Conservation (phyloP, 345 rosid species). For the Triadica sebifera region DNA sequence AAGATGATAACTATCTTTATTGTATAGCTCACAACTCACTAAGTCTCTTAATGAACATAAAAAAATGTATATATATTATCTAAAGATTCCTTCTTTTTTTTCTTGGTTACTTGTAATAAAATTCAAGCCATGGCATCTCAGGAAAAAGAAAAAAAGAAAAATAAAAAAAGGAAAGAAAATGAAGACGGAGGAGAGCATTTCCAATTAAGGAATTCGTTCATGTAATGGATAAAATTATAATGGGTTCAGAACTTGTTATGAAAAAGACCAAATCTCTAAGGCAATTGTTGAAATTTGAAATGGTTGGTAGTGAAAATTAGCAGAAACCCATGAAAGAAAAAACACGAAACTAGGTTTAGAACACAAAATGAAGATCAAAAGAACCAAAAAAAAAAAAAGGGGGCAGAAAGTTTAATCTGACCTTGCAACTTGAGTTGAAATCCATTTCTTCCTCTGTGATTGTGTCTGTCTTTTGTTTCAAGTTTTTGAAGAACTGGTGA, state of each 20-base stretch:
- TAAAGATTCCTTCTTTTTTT: no score
- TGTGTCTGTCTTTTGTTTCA: no score
- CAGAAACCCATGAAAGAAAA: not conserved
- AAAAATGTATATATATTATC: no score
- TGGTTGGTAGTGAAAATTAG: not conserved
- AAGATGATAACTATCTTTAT: no score
- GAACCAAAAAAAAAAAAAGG: not conserved
- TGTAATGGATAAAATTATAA: no score
- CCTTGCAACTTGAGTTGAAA: constrained; percentile 32
- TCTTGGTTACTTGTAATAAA: no score
- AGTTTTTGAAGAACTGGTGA: not conserved
- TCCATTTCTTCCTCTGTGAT: constrained; percentile 24
- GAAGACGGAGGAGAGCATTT: not conserved
- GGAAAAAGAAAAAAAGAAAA: not conserved
- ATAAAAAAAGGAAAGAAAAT: not conserved
- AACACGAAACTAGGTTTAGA: not conserved
- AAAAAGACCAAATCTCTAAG: no score
- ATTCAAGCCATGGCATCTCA: not conserved
- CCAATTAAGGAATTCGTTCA: no score
- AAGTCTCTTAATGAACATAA: no score
- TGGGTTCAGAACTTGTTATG: no score
- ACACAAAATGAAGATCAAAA: not conserved
- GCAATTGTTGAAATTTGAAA: no score
- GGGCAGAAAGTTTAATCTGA: constrained; percentile 9
- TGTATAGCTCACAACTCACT: no score